A percentile compares a stretch with the other conserved stretches of the same genome.
Conservation (phyloP, 768 basidiomycete genomes). For the Suillus fuscotomentosus region DNA sequence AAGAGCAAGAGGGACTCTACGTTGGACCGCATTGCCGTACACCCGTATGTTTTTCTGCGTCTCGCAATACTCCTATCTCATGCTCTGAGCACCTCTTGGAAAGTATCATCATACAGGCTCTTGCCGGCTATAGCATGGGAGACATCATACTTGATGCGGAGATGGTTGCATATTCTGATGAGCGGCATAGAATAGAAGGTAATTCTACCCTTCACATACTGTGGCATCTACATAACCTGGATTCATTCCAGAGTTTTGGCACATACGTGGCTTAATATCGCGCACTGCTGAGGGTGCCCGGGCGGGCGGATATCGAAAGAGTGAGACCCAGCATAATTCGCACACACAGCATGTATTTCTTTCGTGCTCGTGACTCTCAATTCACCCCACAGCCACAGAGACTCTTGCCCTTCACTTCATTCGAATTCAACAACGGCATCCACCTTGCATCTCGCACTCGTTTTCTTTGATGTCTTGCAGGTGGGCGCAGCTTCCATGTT, state of each 20-base stretch:
- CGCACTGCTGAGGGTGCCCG: constrained; percentile 57
- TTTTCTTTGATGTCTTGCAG: constrained; percentile 86
- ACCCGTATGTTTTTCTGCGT: constrained; percentile 30
- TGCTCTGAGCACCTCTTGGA: constrained; percentile 7
- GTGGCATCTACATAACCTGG: background rate
- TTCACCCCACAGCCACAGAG: constrained; percentile 26
- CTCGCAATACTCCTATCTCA: background rate
- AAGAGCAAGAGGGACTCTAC: constrained; percentile 88
- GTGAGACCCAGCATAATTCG: constrained; percentile 18
- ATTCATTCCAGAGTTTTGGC: constrained; percentile 66
- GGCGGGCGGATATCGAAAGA: constrained; percentile 18
- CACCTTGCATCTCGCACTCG: constrained; percentile 64
- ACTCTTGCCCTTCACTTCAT: constrained; percentile 41
- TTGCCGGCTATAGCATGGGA: constrained; percentile 42
- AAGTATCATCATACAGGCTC: constrained; percentile 59
- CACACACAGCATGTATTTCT: constrained; percentile 18
- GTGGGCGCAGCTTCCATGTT: constrained; percentile 63
- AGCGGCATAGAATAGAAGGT: constrained; percentile 64
- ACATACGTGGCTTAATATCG: constrained; percentile 59
- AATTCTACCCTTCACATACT: constrained; percentile 20
- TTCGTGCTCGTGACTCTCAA: constrained; percentile 28
- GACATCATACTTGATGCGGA: constrained; percentile 77
- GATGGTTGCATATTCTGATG: constrained; percentile 81
- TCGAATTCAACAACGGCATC: constrained; percentile 38
- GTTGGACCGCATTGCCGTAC: constrained; percentile 66